These are phyloP conservation scores for Uronychia setigera DNA, from an alignment of 73 alveolate genomes.

Conservation along the genomic window DNA sequence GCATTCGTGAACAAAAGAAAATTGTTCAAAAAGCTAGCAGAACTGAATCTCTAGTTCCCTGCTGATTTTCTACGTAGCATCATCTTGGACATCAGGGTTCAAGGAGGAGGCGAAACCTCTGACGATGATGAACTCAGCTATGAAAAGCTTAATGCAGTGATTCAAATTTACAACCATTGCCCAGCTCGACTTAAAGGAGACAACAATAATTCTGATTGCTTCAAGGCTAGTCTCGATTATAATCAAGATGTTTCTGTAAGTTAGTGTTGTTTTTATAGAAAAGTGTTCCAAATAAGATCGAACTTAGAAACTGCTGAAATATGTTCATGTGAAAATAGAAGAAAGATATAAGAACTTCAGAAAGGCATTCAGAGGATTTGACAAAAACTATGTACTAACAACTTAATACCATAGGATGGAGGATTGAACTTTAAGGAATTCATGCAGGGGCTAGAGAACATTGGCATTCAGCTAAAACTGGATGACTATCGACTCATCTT, in stretches of 20 bases:
- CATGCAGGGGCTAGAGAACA: conserved; percentile 43
- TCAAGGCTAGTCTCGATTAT: conserved; percentile 24
- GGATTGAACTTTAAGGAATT: conserved; percentile 49
- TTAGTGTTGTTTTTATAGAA: not conserved
- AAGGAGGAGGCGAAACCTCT: conserved; percentile 5
- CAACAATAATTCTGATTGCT: conserved; percentile 39
- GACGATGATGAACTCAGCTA: conserved; percentile 33
- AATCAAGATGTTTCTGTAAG: conserved; percentile 8
- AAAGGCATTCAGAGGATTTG: conserved; percentile 49
- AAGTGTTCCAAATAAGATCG: conserved; percentile 6
- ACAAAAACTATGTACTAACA: conserved; percentile 19
- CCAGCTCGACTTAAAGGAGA: conserved; percentile 57
- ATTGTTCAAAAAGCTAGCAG: conserved; percentile 23
- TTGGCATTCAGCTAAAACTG: conserved; percentile 36
- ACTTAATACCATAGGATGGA: conserved; percentile 21
- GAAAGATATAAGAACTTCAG: conserved; percentile 44
- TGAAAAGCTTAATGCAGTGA: conserved; percentile 7
- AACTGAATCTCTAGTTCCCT: conserved; percentile 35
- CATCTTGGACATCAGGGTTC: conserved; percentile 9
- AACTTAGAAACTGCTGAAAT: conserved; percentile 17
- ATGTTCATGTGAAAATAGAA: conserved; percentile 44
- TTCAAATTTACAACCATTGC: conserved; percentile 20
- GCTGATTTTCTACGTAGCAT: conserved; percentile 10
- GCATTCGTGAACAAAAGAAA: conserved; percentile 16
- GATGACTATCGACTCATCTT: conserved; percentile 36